Evolutionary conservation across 2,329 filamentous ascomycete species (phyloP), one percentile per base, ranked within the genome.

Genomic region (Neocatenulostroma microsporum): DNA sequence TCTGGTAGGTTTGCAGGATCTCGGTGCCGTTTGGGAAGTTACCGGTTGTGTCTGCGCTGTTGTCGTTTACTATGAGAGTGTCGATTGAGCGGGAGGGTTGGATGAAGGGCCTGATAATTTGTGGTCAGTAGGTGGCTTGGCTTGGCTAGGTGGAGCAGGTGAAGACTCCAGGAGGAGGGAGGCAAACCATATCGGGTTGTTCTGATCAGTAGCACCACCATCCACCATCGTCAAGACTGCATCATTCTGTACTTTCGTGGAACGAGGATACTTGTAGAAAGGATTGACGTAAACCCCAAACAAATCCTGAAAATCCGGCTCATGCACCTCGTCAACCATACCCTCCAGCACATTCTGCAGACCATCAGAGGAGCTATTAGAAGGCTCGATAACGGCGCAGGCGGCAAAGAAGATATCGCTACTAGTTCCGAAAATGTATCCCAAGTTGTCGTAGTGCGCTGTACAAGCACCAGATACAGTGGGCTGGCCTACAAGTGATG

Each of bases 61-160:
- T 77, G 61, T 82, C 79, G 52, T 76, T 68, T 32, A 77, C 76
- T 56, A 82, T 70, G 52, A 82, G 68, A 35, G 82, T 72, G 53
- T 80, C 75, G 42, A 82, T 66, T 39, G 62, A 56, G 37, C 76
- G 70, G 5, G 63, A 47, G 33, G 63, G 60, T 36, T 72, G 67
- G 47, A 74, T 58, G 21, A 74, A 62, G 0, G 71, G 71, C 58
- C 64, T 67, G 39, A 74, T 61, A n/a, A n/a, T n/a, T 15, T 17
- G 9, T 29, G 19, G 31, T 34, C 31, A 21, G 21, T 7, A 18
- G 29, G n/a, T n/a, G n/a, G n/a, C n/a, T 20, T 21, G 4, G 18
- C 9, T 17, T 21, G 6, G n/a, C n/a, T n/a, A n/a, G n/a, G n/a
- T n/a, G n/a, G n/a, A n/a, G n/a, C n/a, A n/a, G n/a, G 30, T 32